Base-by-base conservation (phyloP, 176 grass and related monocot species). In the Rhynchospora tenuis region DNA sequence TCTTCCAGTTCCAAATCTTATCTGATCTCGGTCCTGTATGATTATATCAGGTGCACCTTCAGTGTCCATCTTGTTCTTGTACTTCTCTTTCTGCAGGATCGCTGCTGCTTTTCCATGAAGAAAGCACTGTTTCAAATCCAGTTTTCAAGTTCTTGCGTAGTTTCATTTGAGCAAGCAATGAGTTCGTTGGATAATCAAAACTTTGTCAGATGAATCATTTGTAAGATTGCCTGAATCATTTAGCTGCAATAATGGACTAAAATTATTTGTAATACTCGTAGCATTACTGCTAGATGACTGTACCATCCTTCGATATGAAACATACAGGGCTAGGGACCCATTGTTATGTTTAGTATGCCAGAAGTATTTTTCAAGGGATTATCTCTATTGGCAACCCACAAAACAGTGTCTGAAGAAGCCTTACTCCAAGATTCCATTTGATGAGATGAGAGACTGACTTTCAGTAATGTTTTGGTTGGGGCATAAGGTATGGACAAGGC, bases 151-250 rank as follows among this genome's bases (percentile, higher is more conserved):
- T n/a, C 51, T 27, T 52, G 0, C 90, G 85, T 1, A 62, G 43
- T 0, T 84, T 22, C 84, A 86, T 64, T n/a, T 29, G 80, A 38
- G 84, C 15, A 13, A 91, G 42, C 52, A 86, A 86, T 64, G 86
- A 88, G 90, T 86, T 81, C 3, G 90, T 84, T 68, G 87, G 90
- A 26, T 89, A 85, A 16, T 89, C 77, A 83, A 89, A 87, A 82
- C 90, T 92, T 23, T 92, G 81, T 84, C 90, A 92, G 4, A 83
- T 17, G 67, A 83, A 14, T 20, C 0, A 60, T 80, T 80, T 55
- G 84, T 81, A 81, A 91, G 80, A 74, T 91, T 91, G 31, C 90
- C 90, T 17, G 85, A 60, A 78, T 89, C 87, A 0, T 0, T 80
- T 33, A 91, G 86, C 84, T 56, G 84, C 17, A 78, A 56, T 11